Percentiles rank a stretch among this genome's conserved stretches.
Evolutionary conservation across 768 basidiomycete species (phyloP).

Genomic region (Stropharia rugosoannulata): DNA sequence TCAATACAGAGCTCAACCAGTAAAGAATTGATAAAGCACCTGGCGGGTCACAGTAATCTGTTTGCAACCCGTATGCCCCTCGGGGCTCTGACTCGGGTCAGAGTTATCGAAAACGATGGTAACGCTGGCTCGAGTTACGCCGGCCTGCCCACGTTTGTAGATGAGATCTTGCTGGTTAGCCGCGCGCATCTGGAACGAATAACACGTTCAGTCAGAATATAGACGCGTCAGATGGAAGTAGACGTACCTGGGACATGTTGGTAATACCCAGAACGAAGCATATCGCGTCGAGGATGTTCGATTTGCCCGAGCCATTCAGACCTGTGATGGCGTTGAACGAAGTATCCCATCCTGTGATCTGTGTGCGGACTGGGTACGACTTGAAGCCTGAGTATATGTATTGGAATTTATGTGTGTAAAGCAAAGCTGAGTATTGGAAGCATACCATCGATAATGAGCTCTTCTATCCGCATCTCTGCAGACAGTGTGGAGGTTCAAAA

Average conservation of each 20-base stretch:
- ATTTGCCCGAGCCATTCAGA: slow-evolving; percentile 94
- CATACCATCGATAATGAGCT: slow-evolving; percentile 88
- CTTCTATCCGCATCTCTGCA: slow-evolving; percentile 64
- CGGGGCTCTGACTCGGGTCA: slow-evolving; percentile 79
- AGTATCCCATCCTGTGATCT: slow-evolving; percentile 95
- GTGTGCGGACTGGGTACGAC: slow-evolving; percentile 94
- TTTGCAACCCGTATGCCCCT: slow-evolving; percentile 73
- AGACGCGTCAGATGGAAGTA: background rate
- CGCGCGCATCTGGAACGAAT: slow-evolving; percentile 73
- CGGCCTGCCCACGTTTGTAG: slow-evolving; percentile 98
- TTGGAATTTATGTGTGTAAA: background rate
- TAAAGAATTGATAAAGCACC: slow-evolving; percentile 41
- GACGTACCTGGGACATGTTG: slow-evolving; percentile 82
- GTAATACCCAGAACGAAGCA: slow-evolving; percentile 98
- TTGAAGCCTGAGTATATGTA: slow-evolving; percentile 73
- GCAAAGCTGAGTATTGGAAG: background rate
- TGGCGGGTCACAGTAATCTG: slow-evolving; percentile 98
- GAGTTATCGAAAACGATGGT: slow-evolving; percentile 99
- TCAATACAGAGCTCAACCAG: background rate
- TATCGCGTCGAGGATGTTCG: slow-evolving; percentile 98
- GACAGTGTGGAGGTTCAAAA: slow-evolving; percentile 5
- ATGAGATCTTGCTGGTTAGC: slow-evolving; percentile 97
- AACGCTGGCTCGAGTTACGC: slow-evolving; percentile 94
- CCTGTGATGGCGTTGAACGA: slow-evolving; percentile 99
- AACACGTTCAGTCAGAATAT: slow-evolving; percentile 10